phyloP scores from a whole-genome alignment of 148 eudicot species.

The Linanthus parryae region DNA sequence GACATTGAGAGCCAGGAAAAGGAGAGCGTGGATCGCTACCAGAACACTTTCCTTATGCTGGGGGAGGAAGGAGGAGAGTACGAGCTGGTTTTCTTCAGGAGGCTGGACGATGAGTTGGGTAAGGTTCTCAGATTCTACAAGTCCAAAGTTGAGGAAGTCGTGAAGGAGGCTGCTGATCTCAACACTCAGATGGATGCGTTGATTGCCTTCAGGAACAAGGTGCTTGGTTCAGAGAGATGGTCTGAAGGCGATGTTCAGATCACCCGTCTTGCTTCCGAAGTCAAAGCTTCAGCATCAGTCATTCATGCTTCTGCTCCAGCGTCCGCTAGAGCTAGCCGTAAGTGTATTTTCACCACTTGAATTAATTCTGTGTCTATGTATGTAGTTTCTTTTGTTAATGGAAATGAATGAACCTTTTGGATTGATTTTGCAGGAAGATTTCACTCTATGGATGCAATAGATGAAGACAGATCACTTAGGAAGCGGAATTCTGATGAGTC shows the following conservation, averaged over 20 bases:
- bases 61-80: slow-evolving; percentile 14
- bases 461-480: slow-evolving; percentile 15
- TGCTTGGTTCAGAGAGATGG: too few species aligned
- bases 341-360: too few species aligned
- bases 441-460: slow-evolving; percentile 15
- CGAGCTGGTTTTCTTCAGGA: slow-evolving; percentile 15
- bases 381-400: too few species aligned
- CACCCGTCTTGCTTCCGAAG: slow-evolving; percentile 15
- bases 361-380: not conserved
- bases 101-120: slow-evolving; percentile 19
- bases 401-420: too few species aligned
- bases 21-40: slow-evolving; percentile 1
- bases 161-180: slow-evolving; percentile 19
- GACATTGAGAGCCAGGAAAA: slow-evolving; percentile 1
- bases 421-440: slow-evolving; percentile 8
- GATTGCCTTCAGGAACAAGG: slow-evolving; percentile 14
- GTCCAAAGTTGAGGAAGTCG: slow-evolving; percentile 6
- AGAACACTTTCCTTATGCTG: slow-evolving; percentile 12
- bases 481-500: not conserved
- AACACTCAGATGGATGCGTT: slow-evolving; percentile 23
- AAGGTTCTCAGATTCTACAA: slow-evolving; percentile 18
- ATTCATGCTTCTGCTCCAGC: not conserved
- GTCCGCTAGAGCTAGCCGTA: too few species aligned
- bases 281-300: slow-evolving; percentile 12
- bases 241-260: too few species aligned